Evolutionary conservation across 1,284 basidiomycete species (phyloP), one percentile per base, ranked within the genome.

Genomic region (Ceratobasidium sp.): DNA sequence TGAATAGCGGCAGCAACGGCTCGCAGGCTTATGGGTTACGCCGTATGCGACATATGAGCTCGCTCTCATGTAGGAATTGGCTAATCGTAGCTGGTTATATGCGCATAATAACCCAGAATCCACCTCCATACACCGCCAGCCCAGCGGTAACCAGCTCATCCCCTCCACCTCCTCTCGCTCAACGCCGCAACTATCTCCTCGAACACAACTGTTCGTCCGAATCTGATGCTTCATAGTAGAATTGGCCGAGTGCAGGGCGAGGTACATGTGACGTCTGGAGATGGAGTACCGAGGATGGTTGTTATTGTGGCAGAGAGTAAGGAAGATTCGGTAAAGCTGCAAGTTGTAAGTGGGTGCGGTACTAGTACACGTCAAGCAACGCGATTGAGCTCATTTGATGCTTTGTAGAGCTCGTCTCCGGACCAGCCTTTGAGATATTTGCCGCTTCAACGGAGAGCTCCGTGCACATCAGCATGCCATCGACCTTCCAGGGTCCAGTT

Each of bases 361-460:
- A 0, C 11, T 9, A n/a, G 22, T 1, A 63, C n/a, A n/a, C 11
- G 9, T 66, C 37, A 5, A n/a, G 8, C 0, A 22, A 3, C 5
- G 27, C 9, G 54, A 31, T 2, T 41, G 31, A 19, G 46, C 31
- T 31, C 24, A 53, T 7, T 27, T 4, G 16, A 53, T 51, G 8
- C 0, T 16, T 11, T 31, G 13, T 34, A 66, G 64, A 66, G 24
- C 24, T 48, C 27, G 22, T 0, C 49, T 19, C 27, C 49, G 34
- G 49, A 41, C n/a, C 64, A 34, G 64, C 34, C 49, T 0, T 34
- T 66, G 48, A 66, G 31, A 53, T 66, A 19, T 66, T 66, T n/a
- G 64, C 49, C 7, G 51, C 34, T 37, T 66, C 64, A 16, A 66
- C 31, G 19, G 64, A 66, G 34, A 49, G 64, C 11, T 66, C 64